phyloP scores from a whole-genome alignment of 1,139 yeast genomes.

The Suhomyces ambrosiae region DNA sequence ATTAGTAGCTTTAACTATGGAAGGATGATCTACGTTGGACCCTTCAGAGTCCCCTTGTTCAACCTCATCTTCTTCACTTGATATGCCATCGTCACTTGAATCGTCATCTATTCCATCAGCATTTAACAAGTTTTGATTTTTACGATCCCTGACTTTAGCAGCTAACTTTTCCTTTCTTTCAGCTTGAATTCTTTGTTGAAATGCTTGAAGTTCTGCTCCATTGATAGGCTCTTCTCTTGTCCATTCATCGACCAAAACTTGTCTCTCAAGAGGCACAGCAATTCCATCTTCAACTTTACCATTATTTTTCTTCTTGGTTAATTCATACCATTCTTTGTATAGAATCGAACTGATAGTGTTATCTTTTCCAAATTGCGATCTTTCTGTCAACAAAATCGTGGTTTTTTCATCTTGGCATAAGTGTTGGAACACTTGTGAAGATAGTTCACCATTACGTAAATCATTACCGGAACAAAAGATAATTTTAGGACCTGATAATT shows the following conservation, averaged over 20 bases:
- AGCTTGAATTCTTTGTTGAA: constrained; percentile 46
- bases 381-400: constrained; percentile 75
- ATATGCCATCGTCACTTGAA: constrained; percentile 34
- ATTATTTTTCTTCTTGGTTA: constrained; percentile 38
- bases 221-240: constrained; percentile 51
- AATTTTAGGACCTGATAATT: constrained; percentile 71
- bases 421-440: constrained; percentile 57
- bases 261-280: constrained; percentile 54
- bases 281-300: constrained; percentile 56
- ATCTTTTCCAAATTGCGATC: constrained; percentile 35
- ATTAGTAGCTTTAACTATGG: background rate
- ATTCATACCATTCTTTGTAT: constrained; percentile 58
- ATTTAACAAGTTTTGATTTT: constrained; percentile 56
- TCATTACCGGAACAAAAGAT: constrained; percentile 80
- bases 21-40: constrained; percentile 14
- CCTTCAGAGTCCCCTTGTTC: constrained; percentile 17
- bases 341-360: constrained; percentile 39
- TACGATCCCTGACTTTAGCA: constrained; percentile 57
- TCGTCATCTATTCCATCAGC: constrained; percentile 41
- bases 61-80: constrained; percentile 10
- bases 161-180: constrained; percentile 49
- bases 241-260: constrained; percentile 33
- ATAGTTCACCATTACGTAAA: constrained; percentile 62
- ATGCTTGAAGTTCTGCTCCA: constrained; percentile 53
- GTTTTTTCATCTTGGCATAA: constrained; percentile 67